phyloP scores from a whole-genome alignment of 768 basidiomycete genomes.

The Boletales sp. region DNA sequence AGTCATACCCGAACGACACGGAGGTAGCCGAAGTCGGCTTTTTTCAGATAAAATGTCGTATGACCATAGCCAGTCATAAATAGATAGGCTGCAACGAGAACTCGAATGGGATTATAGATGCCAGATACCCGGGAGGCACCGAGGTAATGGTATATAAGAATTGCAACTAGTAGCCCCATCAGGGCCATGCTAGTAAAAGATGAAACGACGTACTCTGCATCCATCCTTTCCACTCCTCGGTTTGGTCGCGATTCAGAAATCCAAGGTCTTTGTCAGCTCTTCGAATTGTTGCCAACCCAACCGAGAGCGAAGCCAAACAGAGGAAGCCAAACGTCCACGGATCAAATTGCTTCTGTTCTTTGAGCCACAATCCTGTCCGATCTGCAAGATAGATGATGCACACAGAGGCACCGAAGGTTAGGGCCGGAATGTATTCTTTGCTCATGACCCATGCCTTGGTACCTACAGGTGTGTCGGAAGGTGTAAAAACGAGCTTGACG shows the following conservation, averaged over 20 bases:
- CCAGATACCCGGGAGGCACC: constrained; percentile 88
- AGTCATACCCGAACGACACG: constrained; percentile 65
- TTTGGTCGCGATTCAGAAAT: constrained; percentile 88
- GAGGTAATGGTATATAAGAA: constrained; percentile 90
- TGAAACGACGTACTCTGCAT: constrained; percentile 73
- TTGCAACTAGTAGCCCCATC: constrained; percentile 54
- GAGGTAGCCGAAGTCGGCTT: constrained; percentile 79
- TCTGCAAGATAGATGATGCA: constrained; percentile 76
- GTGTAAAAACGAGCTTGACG: constrained; percentile 5
- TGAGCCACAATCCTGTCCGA: constrained; percentile 82
- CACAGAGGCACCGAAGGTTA: constrained; percentile 64
- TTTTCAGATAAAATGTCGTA: constrained; percentile 84
- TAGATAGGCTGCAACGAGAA: constrained; percentile 83
- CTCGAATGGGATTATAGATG: constrained; percentile 91
- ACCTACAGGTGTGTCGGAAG: constrained; percentile 14
- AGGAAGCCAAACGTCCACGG: constrained; percentile 63
- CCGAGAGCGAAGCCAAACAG: constrained; percentile 46
- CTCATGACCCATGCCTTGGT: constrained; percentile 14
- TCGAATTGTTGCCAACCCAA: constrained; percentile 64
- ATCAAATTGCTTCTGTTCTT: constrained; percentile 84
- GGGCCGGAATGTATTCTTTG: constrained; percentile 35
- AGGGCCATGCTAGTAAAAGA: not conserved
- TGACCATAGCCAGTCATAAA: constrained; percentile 96
- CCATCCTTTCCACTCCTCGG: constrained; percentile 98
- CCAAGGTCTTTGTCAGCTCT: constrained; percentile 79